These are phyloP conservation scores for Thuja plicata DNA, from an alignment of 83 land plant species.

Conservation along the genomic window DNA sequence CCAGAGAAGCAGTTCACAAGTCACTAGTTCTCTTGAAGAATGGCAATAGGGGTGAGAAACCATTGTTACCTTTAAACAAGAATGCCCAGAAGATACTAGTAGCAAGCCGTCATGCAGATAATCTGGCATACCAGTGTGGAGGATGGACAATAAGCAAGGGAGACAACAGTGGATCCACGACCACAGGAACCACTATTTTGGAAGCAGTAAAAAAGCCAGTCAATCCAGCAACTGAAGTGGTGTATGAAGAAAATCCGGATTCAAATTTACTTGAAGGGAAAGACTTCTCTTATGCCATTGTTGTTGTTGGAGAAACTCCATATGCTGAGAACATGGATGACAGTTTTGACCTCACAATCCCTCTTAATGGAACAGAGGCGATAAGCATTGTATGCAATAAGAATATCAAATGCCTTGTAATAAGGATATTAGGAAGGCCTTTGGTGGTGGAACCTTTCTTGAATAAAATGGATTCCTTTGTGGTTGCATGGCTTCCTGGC, in stretches of 20 bases:
- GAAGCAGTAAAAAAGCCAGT: conserved; percentile 56
- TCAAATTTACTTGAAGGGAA: too few relatives aligned
- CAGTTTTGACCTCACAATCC: conserved; percentile 53
- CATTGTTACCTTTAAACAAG: conserved; percentile 69
- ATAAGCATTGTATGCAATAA: conserved; percentile 50
- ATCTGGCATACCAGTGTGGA: too few relatives aligned
- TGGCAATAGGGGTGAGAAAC: conserved; percentile 53
- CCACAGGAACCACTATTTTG: conserved; percentile 81
- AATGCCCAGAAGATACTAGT: conserved; percentile 68
- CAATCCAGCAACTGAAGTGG: conserved; percentile 42
- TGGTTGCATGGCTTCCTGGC: too few relatives aligned
- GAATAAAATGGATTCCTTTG: too few relatives aligned
- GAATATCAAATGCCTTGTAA: background rate
- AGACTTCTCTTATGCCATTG: too few relatives aligned
- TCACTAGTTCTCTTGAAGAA: conserved; percentile 86
- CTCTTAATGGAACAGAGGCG: conserved; percentile 30
- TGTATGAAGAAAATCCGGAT: too few relatives aligned
- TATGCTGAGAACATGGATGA: conserved; percentile 66
- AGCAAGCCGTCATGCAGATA: conserved; percentile 77
- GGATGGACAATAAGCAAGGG: too few relatives aligned
- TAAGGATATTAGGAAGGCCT: too few relatives aligned
- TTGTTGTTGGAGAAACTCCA: too few relatives aligned
- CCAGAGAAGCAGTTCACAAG: conserved; percentile 85
- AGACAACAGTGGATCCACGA: too few relatives aligned
- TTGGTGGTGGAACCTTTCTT: too few relatives aligned